phyloP scores from a whole-genome alignment of 768 basidiomycete genomes.

The Cubamyces lactineus region DNA sequence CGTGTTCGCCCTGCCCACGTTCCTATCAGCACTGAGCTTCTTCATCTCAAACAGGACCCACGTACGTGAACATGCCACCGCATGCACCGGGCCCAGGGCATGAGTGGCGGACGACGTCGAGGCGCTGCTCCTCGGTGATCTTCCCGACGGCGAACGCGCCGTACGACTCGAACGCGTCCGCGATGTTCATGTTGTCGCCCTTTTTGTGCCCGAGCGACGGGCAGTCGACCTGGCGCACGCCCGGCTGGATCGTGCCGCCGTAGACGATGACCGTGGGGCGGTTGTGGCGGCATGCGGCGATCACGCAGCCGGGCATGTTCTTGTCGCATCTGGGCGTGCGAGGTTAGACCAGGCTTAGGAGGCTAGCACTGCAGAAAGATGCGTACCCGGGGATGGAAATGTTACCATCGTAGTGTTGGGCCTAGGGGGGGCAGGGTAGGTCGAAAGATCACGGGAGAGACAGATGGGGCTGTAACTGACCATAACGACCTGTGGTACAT shows the following conservation, averaged over 20 bases:
- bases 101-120: slow-evolving; percentile 84
- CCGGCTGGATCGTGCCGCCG: slow-evolving; percentile 80
- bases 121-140: slow-evolving; percentile 77
- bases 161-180: slow-evolving; percentile 84
- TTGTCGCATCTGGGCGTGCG: slow-evolving; percentile 63
- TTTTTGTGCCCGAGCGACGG: slow-evolving; percentile 74
- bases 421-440: slow-evolving; percentile 44
- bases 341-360: not conserved
- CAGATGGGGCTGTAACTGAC: slow-evolving; percentile 37
- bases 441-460: not conserved
- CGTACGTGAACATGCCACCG: slow-evolving; percentile 86
- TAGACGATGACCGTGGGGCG: slow-evolving; percentile 88
- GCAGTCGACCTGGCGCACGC: slow-evolving; percentile 77
- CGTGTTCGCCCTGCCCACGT: slow-evolving; percentile 66
- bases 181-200: slow-evolving; percentile 84
- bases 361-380: not conserved
- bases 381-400: slow-evolving; percentile 73
- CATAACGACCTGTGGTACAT: slow-evolving; percentile 52
- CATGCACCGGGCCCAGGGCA: slow-evolving; percentile 87
- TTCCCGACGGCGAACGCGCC: slow-evolving; percentile 79
- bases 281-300: slow-evolving; percentile 86
- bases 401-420: slow-evolving; percentile 88
- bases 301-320: slow-evolving; percentile 90
- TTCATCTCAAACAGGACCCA: slow-evolving; percentile 3
- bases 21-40: not conserved